phyloP scores from a whole-genome alignment of 2,329 filamentous ascomycete species.

The Sordariomycetes sp. region DNA sequence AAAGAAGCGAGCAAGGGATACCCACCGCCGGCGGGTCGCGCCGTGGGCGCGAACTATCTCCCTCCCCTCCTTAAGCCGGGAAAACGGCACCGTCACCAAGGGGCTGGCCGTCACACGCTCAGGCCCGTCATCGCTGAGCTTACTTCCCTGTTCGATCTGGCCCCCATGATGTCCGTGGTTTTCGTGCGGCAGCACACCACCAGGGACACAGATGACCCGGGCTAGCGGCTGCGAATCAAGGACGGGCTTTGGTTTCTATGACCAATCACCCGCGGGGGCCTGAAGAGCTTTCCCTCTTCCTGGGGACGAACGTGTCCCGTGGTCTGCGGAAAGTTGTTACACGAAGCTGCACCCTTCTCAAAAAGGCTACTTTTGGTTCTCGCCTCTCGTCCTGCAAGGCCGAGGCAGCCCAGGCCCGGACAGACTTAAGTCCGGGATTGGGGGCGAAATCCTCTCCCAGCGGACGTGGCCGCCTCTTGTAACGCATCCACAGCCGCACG shows the following conservation, averaged over 20 bases:
- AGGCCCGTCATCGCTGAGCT: neutral
- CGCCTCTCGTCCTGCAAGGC: too few relatives aligned
- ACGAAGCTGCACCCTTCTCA: too few relatives aligned
- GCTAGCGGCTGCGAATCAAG: neutral
- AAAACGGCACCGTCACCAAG: too few relatives aligned
- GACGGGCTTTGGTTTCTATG: neutral
- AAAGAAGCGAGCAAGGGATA: too few relatives aligned
- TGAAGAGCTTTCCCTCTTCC: neutral
- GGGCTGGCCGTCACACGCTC: too few relatives aligned
- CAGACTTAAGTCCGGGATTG: neutral
- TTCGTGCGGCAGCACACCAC: neutral
- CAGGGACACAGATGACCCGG: neutral
- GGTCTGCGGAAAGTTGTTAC: too few relatives aligned
- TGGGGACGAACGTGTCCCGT: neutral
- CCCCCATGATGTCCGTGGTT: neutral
- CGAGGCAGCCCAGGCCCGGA: too few relatives aligned
- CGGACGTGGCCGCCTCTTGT: neutral
- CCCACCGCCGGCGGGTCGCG: too few relatives aligned
- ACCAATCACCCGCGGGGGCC: neutral
- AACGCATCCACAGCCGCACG: neutral
- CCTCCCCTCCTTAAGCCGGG: too few relatives aligned
- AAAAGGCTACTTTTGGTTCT: too few relatives aligned
- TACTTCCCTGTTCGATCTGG: neutral
- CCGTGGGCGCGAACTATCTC: too few relatives aligned
- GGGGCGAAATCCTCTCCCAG: neutral